Evolutionary conservation across 2,329 filamentous ascomycete genomes (phyloP).

Genomic region (Sarocladiaceae sp.): DNA sequence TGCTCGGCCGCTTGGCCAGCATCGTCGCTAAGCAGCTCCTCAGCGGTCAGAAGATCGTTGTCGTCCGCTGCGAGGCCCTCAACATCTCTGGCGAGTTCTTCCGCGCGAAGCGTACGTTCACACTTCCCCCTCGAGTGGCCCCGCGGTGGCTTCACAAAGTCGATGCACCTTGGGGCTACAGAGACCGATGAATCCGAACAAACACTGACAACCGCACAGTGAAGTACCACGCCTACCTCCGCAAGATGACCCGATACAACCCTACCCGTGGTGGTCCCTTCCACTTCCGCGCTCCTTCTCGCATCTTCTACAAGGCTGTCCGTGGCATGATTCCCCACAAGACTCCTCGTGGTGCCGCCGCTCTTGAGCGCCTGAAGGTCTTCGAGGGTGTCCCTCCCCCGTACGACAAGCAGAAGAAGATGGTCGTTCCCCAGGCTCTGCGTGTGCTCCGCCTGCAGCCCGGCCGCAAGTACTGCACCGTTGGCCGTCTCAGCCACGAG

Average conservation of each 20-base stretch:
- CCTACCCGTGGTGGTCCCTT: conserved; percentile 99
- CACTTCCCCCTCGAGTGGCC: neutral
- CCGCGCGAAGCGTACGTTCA: conserved; percentile 96
- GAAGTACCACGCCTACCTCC: conserved; percentile 99
- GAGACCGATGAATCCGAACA: neutral
- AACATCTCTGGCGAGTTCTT: conserved; percentile 99
- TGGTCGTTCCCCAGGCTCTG: conserved; percentile 97
- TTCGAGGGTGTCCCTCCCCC: conserved; percentile 99
- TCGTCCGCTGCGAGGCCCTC: conserved; percentile 97
- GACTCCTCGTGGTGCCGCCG: conserved; percentile 94
- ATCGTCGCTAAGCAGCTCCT: conserved; percentile 99
- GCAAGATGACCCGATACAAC: conserved; percentile 99
- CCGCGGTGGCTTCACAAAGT: conserved; percentile 1
- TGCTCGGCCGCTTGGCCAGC: conserved; percentile 97
- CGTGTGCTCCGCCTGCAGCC: conserved; percentile 95
- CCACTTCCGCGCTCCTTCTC: conserved; percentile 98
- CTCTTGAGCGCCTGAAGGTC: conserved; percentile 97
- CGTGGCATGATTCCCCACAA: conserved; percentile 99
- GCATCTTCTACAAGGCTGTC: conserved; percentile 99
- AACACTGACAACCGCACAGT: conserved; percentile 62
- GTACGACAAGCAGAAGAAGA: conserved; percentile 99
- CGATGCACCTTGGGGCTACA: conserved; percentile 13
- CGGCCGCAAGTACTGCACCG: conserved; percentile 99
- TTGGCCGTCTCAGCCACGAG: conserved; percentile 96
- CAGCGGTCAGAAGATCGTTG: conserved; percentile 98